Evolutionary conservation across 1,284 basidiomycete genomes (phyloP).

Genomic region (Schizophyllum amplum): DNA sequence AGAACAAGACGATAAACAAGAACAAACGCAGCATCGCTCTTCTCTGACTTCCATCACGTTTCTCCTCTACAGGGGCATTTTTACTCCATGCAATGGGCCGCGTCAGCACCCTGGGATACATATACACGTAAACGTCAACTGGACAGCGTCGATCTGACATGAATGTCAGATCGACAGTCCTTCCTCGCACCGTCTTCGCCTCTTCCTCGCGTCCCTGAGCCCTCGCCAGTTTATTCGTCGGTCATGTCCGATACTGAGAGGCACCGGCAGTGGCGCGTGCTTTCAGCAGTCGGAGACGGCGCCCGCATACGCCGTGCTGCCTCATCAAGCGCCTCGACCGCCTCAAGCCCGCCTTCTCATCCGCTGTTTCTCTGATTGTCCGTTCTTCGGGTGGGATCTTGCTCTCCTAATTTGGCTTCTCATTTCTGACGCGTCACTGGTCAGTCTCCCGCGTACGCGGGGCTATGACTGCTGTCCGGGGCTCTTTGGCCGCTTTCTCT

Average conservation of each 20-base stretch:
- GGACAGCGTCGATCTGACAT: not conserved
- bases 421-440: not conserved
- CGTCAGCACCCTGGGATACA: not conserved
- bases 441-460: not conserved
- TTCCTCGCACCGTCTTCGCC: not conserved
- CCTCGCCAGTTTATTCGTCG: not conserved
- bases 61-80: not conserved
- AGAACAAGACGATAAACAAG: too few relatives aligned
- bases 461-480: not conserved
- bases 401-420: not conserved
- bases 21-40: too few relatives aligned
- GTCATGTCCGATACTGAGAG: not conserved
- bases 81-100: not conserved
- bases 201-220: not conserved
- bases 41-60: not conserved
- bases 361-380: not conserved
- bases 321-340: not conserved
- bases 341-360: not conserved
- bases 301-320: not conserved
- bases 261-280: not conserved
- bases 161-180: not conserved
- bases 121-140: not conserved
- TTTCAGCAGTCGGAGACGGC: not conserved
- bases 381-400: not conserved
- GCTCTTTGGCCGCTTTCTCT: not conserved